phyloP scores from a whole-genome alignment of 2,329 filamentous ascomycete species.

The Diaporthe batatas region DNA sequence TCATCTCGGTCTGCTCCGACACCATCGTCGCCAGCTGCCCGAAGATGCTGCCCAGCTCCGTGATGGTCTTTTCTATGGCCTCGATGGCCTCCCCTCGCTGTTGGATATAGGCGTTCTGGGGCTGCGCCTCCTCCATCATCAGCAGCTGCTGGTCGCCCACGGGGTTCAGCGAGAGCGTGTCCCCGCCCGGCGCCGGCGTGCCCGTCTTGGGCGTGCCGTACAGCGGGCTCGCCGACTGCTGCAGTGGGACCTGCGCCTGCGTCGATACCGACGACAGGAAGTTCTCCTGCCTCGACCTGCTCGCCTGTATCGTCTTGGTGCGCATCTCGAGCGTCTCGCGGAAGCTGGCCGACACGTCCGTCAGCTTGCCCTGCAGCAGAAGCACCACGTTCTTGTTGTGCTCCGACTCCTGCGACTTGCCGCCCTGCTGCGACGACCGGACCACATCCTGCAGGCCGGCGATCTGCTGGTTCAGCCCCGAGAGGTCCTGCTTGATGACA shows the following conservation, averaged over 20 bases:
- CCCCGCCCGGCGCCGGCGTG: slow-evolving; percentile 75
- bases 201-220: slow-evolving; percentile 83
- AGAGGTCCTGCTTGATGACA: slow-evolving; percentile 97
- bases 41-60: slow-evolving; percentile 91
- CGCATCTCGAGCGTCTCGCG: slow-evolving; percentile 97
- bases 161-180: slow-evolving; percentile 87
- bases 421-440: slow-evolving; percentile 78
- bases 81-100: slow-evolving; percentile 96
- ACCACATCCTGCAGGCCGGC: slow-evolving; percentile 79
- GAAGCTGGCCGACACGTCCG: slow-evolving; percentile 94
- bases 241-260: slow-evolving; percentile 76
- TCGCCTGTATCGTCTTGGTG: slow-evolving; percentile 98
- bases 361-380: slow-evolving; percentile 89
- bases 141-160: slow-evolving; percentile 87
- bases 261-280: slow-evolving; percentile 93
- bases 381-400: slow-evolving; percentile 98
- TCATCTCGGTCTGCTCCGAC: slow-evolving; percentile 96
- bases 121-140: slow-evolving; percentile 92
- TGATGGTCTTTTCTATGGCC: slow-evolving; percentile 95
- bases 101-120: slow-evolving; percentile 89
- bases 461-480: slow-evolving; percentile 86
- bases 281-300: slow-evolving; percentile 91
- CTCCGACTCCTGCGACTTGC: slow-evolving; percentile 85
- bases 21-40: slow-evolving; percentile 97
- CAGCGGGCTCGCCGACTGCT: slow-evolving; percentile 85